Conservation (phyloP, 228 moss, liverwort and hornwort genomes). For the Sphagnum fallax region DNA sequence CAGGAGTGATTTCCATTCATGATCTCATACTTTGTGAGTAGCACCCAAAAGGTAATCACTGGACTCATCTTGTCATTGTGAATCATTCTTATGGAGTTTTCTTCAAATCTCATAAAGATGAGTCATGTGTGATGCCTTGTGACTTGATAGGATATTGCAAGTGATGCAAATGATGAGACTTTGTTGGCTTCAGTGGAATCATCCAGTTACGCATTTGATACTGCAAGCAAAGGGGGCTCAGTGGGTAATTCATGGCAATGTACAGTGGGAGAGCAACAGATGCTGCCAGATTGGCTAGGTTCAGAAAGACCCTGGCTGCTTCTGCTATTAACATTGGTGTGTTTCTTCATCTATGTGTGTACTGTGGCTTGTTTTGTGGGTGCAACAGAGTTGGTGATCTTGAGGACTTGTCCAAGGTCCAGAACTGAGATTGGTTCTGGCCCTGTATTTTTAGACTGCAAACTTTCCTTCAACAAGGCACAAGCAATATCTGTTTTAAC, state of each 20-base stretch:
- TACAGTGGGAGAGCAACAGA: slow-evolving; percentile 87
- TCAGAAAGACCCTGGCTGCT: slow-evolving; percentile 81
- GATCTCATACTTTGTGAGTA: neutral
- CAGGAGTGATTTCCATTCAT: too few species aligned
- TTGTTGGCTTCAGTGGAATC: slow-evolving; percentile 43
- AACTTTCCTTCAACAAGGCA: too few species aligned
- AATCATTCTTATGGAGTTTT: neutral
- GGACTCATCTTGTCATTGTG: neutral
- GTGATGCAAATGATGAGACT: slow-evolving; percentile 47
- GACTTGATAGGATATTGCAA: slow-evolving; percentile 46
- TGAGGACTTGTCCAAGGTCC: too few species aligned
- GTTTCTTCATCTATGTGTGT: slow-evolving; percentile 1
- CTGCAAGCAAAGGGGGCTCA: slow-evolving; percentile 68
- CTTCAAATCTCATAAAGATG: neutral
- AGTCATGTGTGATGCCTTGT: slow-evolving; percentile 2
- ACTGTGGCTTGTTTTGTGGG: too few species aligned
- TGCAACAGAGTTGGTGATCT: too few species aligned
- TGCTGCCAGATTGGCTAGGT: slow-evolving; percentile 89
- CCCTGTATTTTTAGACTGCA: neutral
- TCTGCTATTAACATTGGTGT: slow-evolving; percentile 83
- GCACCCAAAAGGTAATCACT: neutral
- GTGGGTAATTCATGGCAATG: slow-evolving; percentile 67
- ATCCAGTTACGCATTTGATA: slow-evolving; percentile 60
- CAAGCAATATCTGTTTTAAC: too few species aligned
- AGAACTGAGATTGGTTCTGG: too few species aligned